Evolutionary conservation across 345 rosid genomes (phyloP).

Genomic region (Schrenkiella parvula): DNA sequence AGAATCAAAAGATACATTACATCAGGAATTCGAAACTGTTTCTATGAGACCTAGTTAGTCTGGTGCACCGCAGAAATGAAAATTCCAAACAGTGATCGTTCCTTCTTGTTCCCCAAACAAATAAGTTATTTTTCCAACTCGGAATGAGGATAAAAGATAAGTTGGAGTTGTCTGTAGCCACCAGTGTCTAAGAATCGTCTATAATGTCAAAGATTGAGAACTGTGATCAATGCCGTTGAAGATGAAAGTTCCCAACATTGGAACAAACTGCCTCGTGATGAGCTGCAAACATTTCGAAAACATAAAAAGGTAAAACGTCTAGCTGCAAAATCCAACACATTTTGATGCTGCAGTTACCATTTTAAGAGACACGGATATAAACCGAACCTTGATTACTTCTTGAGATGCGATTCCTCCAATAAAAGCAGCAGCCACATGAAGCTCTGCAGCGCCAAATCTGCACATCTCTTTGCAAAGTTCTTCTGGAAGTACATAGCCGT

Average conservation of each 20-base stretch:
- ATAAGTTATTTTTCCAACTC: background rate
- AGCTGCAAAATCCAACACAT: background rate
- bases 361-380: background rate
- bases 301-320: background rate
- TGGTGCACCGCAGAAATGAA: background rate
- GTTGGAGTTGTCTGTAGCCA: constrained; percentile 3
- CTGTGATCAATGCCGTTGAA: constrained; percentile 93
- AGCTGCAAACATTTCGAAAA: constrained; percentile 48
- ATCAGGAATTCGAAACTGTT: background rate
- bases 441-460: constrained; percentile 91
- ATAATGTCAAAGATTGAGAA: constrained; percentile 65
- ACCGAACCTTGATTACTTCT: constrained; percentile 82
- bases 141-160: constrained; percentile 60
- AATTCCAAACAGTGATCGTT: constrained; percentile 1
- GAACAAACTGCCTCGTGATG: constrained; percentile 83
- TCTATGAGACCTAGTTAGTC: constrained; percentile 15
- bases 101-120: background rate
- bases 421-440: constrained; percentile 87
- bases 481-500: constrained; percentile 61
- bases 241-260: constrained; percentile 73
- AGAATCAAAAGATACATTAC: constrained; percentile 12
- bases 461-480: constrained; percentile 90
- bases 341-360: background rate
- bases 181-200: constrained; percentile 23
- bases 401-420: constrained; percentile 92